Evolutionary conservation across 164 flowering plant genomes (phyloP).

Genomic region (Aristolochia fimbriata): DNA sequence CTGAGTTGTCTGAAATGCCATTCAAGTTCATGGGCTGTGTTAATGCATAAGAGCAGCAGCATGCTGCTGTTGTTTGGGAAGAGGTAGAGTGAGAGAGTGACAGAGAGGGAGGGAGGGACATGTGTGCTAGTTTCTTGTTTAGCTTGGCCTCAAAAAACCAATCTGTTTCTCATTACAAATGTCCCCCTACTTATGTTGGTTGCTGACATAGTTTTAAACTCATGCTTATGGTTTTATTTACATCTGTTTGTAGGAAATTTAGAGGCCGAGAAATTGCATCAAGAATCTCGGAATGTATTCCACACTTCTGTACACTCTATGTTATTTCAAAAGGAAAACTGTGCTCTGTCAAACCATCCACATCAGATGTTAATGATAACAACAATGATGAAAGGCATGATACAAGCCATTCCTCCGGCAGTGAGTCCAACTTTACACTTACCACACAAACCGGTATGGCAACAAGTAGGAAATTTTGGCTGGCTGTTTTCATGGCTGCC

Average conservation of each 20-base stretch:
- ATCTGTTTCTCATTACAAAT: no score
- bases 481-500: no score
- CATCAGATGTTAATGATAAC: constrained; percentile 29
- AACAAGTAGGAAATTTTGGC: no score
- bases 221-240: neutral
- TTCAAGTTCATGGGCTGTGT: no score
- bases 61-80: no score
- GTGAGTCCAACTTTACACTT: constrained; percentile 5
- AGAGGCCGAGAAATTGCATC: constrained; percentile 33
- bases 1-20: no score
- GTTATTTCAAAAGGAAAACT: constrained; percentile 65
- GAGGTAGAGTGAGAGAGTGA: no score
- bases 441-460: constrained; percentile 27
- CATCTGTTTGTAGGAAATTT: constrained; percentile 23
- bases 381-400: constrained; percentile 25
- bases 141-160: no score
- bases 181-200: no score
- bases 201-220: neutral
- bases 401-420: constrained; percentile 12
- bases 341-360: constrained; percentile 49
- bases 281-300: constrained; percentile 51
- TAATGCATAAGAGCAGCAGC: no score
- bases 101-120: no score
- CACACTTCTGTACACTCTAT: constrained; percentile 64
- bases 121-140: no score